Base-by-base conservation (phyloP, 2,329 filamentous ascomycete genomes). In the Beauveria sp. region DNA sequence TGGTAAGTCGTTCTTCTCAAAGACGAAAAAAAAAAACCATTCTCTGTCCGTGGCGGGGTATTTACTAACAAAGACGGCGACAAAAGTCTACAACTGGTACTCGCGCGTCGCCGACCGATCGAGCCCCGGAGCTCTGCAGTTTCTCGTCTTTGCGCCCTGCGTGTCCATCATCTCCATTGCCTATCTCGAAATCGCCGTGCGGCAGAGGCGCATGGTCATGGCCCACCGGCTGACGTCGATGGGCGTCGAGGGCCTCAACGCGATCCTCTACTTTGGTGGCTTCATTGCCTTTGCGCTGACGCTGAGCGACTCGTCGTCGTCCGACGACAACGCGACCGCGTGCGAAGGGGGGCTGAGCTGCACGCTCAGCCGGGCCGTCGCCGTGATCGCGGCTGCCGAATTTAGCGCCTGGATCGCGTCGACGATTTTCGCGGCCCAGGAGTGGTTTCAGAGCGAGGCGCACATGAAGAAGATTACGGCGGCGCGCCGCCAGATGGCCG, bases 261-360 rank as follows among this genome's bases (percentile, higher is more conserved):
- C 78, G 5, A 64, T 85, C 61, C 80, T 86, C 69, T 85, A 84
- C 73, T 82, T 86, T 70, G 75, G 78, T 22, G 83, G 83, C 61
- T 86, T 86, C 73, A 77, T 85, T 66, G 81, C 81, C 10, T 77
- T 86, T 22, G 75, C 81, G 49, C 77, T 81, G 64, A 86, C 85
- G 72, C 78, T 87, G 65, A 74, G 77, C 69, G 74, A 74, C 58
- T 74, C 86, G 55, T 18, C 26, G 22, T 24, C 22, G 22, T 24
- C 22, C 22, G 22, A 24, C 22, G 22, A 24, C 22, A 24, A 24
- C 22, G 22, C 22, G 9, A 24, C 38, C 0, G 4, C 34, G 16
- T 22, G 18, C 42, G 87, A 84, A 72, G 75, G 77, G 30, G 84
- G 84, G 47, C 75, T 74, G 43, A 81, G 86, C 28, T 87, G 85